A percentile compares a stretch with the other conserved stretches of the same genome.
Evolutionary conservation across 176 grass and related monocot species (phyloP).

Genomic region (Avena atlantica): DNA sequence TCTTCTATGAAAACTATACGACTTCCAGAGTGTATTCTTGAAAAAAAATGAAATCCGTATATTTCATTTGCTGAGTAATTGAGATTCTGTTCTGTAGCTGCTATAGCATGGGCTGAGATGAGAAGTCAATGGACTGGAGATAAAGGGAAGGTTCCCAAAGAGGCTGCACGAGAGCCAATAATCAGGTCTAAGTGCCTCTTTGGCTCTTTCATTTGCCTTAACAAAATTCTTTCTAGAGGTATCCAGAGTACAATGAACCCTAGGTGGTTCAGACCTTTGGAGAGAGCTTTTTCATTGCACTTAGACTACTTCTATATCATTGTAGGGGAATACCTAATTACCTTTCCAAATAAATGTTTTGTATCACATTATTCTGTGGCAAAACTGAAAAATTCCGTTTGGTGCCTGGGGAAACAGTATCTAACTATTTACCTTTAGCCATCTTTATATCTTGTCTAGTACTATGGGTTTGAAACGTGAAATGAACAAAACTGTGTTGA

Average conservation of each 20-base stretch:
- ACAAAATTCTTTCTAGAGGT: constrained; percentile 4
- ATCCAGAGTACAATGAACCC: constrained; percentile 20
- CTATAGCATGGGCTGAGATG: constrained; percentile 81
- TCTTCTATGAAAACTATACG: too few relatives aligned
- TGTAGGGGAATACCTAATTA: background rate
- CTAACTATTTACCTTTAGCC: background rate
- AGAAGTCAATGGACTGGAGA: constrained; percentile 84
- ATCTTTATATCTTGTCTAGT: background rate
- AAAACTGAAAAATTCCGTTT: background rate
- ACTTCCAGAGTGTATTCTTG: too few relatives aligned
- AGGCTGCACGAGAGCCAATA: constrained; percentile 63
- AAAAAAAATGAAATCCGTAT: background rate
- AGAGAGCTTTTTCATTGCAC: background rate
- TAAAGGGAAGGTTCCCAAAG: constrained; percentile 51
- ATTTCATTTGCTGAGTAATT: constrained; percentile 16
- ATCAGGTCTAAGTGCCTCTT: constrained; percentile 66
- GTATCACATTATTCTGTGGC: constrained; percentile 2
- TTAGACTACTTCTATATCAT: constrained; percentile 1
- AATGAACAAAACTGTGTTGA: constrained; percentile 7
- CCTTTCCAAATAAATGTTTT: background rate
- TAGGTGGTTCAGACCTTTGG: background rate
- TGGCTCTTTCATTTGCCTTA: constrained; percentile 31
- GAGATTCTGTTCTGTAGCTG: constrained; percentile 53
- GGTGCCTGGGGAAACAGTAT: background rate
- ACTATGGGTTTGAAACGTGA: background rate